These are phyloP conservation scores for Corymbia calophylla DNA, from an alignment of 441 rosid genomes.

Conservation along the genomic window DNA sequence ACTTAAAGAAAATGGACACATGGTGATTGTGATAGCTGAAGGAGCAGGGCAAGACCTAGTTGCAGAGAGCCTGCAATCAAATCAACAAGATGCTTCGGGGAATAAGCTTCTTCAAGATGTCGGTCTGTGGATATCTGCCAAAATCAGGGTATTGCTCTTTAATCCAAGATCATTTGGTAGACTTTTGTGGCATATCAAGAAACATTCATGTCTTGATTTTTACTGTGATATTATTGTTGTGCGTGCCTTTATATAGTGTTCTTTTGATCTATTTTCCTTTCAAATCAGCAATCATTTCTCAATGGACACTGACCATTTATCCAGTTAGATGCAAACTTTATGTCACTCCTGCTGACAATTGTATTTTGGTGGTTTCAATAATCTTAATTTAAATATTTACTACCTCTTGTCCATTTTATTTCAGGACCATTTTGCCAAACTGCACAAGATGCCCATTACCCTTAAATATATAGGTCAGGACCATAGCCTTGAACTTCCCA, in stretches of 20 bases:
- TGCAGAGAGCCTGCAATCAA: neutral
- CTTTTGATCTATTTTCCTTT: neutral
- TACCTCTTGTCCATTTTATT: neutral
- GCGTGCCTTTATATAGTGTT: neutral
- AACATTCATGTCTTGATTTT: neutral
- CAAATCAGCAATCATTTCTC: neutral
- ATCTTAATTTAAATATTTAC: neutral
- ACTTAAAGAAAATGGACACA: neutral
- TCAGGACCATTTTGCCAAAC: neutral
- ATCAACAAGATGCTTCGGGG: neutral
- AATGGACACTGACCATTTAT: neutral
- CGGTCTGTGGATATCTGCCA: neutral
- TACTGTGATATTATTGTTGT: neutral
- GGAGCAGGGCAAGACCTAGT: slow-evolving; percentile 1
- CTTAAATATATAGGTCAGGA: slow-evolving; percentile 1
- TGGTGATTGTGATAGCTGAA: slow-evolving; percentile 2
- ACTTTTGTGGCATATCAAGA: neutral
- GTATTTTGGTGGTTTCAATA: neutral
- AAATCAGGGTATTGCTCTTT: neutral
- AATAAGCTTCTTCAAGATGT: neutral
- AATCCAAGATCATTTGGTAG: neutral
- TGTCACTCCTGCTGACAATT: neutral
- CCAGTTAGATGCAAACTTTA: neutral
- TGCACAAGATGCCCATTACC: neutral
- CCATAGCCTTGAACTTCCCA: neutral